Percentiles rank a stretch among this genome's conserved stretches.
Conservation (phyloP, 768 basidiomycete species). For the Trametes meyenii region DNA sequence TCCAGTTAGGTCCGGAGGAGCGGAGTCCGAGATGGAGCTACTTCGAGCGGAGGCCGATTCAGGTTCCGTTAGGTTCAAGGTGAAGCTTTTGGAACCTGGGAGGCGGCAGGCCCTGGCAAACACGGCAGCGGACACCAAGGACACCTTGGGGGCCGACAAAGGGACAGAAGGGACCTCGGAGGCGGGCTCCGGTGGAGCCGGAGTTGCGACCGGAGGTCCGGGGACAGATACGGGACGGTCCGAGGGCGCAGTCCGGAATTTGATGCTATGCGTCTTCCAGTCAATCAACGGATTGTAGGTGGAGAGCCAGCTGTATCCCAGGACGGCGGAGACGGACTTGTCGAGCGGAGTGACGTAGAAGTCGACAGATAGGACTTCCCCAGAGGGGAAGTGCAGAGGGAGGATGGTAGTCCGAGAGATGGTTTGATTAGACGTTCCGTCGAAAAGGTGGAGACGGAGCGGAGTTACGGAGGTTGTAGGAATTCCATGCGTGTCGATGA, state of each 20-base stretch:
- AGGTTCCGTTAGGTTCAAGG: neutral
- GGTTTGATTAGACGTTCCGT: conserved; percentile 6
- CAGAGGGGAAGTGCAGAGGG: conserved; percentile 4
- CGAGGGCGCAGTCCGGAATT: neutral
- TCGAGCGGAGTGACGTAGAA: conserved; percentile 7
- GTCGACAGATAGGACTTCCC: conserved; percentile 2
- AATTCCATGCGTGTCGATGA: conserved; percentile 1
- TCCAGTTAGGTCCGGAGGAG: conserved; percentile 2
- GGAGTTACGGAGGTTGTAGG: neutral
- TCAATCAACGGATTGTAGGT: conserved; percentile 31
- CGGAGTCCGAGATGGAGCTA: neutral
- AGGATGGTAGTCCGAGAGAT: neutral
- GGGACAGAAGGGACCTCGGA: neutral
- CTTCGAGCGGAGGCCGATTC: neutral
- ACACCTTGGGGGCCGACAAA: conserved; percentile 2
- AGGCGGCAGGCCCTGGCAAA: neutral
- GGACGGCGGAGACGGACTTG: conserved; percentile 13
- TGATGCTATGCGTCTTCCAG: conserved; percentile 16
- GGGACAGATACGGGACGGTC: neutral
- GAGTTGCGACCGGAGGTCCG: neutral
- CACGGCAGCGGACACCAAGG: conserved; percentile 12
- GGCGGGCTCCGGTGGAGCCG: neutral
- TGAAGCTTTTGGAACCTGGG: neutral
- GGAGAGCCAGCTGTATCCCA: conserved; percentile 22
- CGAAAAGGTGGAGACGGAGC: neutral